Evolutionary conservation across 1,139 yeast genomes (phyloP), one percentile per base, ranked within the genome.

Genomic region (Lodderomyces elongisporus): DNA sequence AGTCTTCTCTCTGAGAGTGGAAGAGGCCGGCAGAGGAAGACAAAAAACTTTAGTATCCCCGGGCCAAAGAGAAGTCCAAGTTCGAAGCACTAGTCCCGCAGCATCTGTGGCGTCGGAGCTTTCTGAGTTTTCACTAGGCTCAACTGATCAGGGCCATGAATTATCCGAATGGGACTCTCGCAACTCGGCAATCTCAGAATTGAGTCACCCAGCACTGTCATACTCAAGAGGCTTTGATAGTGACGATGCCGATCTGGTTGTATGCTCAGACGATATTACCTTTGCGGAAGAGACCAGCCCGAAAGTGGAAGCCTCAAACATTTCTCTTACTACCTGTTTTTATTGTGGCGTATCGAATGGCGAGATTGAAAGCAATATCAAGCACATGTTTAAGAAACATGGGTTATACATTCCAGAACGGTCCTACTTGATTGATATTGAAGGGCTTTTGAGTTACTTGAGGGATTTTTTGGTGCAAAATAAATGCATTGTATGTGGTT

Each of bases 101-200:
- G 58, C 60, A 5, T 74, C 83, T 3, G 66, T 74, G 4, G 62
- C 66, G 0, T 77, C 85, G 2, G 74, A 71, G 25, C 59, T 77
- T 22, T 81, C 93, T 0, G 71, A 74, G 33, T 74, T 84, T 46
- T 79, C 89, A 1, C 59, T 82, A 17, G 35, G 39, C 40, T 24
- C 14, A 10, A n/a, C 7, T 10, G 67, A 65, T 31, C 52, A 51
- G 14, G 47, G 43, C 17, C 51, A 49, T 22, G 48, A 44, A 25
- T 29, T 42, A 34, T 71, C 79, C 2, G 83, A 75, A 37, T 53
- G 67, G 31, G 75, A 70, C 32, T 49, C 70, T 2, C 22, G 22
- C 22, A n/a, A n/a, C n/a, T n/a, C n/a, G n/a, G n/a, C n/a, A n/a
- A n/a, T n/a, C n/a, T 43, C 71, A 2, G 71, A 65, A 33, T 56